Conservation (phyloP, 257 asterid genomes). For the Nicotiana benthamiana region DNA sequence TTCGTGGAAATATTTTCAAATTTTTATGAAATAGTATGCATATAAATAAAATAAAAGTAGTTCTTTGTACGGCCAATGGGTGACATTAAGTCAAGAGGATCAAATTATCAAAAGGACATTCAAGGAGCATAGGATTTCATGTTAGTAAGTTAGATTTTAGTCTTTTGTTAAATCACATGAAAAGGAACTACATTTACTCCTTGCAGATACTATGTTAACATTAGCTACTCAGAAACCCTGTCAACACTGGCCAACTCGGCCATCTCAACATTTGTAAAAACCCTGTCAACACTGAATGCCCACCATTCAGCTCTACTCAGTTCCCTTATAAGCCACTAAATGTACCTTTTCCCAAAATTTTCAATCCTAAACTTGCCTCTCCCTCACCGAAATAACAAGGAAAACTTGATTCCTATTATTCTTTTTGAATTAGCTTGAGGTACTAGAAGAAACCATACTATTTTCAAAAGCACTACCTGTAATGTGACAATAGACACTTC, state of each 20-base stretch:
- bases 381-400: neutral
- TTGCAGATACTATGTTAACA: neutral
- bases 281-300: neutral
- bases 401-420: neutral
- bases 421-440: neutral
- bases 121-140: neutral
- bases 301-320: neutral
- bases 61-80: neutral
- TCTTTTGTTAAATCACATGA: constrained; percentile 17
- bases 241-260: no score
- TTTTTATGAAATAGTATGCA: no score
- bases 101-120: no score
- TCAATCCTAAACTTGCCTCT: neutral
- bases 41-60: neutral
- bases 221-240: neutral
- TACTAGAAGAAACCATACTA: neutral
- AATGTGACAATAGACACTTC: neutral
- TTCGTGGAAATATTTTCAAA: no score
- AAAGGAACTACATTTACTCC: no score
- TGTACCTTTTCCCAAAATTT: no score
- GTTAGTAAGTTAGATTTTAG: neutral
- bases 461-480: neutral
- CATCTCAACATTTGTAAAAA: no score
- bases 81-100: no score
- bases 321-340: neutral